Evolutionary conservation across 371 early-diverging fungal genomes (phyloP).

Genomic region (Mortierella sp.): DNA sequence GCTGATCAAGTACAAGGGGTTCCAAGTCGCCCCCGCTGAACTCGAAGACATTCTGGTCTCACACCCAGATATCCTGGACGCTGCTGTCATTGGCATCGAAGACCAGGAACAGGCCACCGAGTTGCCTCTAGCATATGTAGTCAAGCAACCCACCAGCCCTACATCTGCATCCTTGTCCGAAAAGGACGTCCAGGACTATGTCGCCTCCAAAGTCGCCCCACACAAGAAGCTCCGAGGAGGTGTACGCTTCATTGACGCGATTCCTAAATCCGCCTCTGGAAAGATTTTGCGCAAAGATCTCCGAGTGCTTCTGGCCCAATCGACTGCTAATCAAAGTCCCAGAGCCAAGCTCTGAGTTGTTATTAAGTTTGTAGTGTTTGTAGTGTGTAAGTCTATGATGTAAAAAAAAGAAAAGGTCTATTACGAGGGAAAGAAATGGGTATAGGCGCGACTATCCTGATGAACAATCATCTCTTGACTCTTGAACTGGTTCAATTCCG

Average conservation of each 20-base stretch:
- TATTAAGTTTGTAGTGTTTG: too few species aligned
- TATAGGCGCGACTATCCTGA: conserved; percentile 73
- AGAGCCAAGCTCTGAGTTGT: conserved; percentile 49
- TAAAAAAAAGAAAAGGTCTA: conserved; percentile 1
- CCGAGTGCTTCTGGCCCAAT: conserved; percentile 29
- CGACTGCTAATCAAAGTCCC: conserved; percentile 14
- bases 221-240: conserved; percentile 87
- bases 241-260: conserved; percentile 68
- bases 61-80: conserved; percentile 75
- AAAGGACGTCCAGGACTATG: conserved; percentile 61
- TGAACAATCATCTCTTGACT: conserved; percentile 79
- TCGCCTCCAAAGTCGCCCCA: conserved; percentile 68
- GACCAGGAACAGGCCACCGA: conserved; percentile 75
- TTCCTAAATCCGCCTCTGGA: conserved; percentile 85
- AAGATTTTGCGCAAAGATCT: conserved; percentile 80
- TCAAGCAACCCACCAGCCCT: conserved; percentile 55
- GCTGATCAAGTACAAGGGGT: conserved; percentile 82
- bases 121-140: conserved; percentile 81
- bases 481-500: conserved; percentile 82
- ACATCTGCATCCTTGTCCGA: conserved; percentile 28
- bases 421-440: conserved; percentile 68
- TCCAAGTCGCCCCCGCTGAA: conserved; percentile 81
- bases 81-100: conserved; percentile 77
- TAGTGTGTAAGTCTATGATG: too few species aligned
- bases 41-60: conserved; percentile 80